These are phyloP conservation scores for Themeda triandra DNA, from an alignment of 176 grass and related monocot species.

Conservation along the genomic window DNA sequence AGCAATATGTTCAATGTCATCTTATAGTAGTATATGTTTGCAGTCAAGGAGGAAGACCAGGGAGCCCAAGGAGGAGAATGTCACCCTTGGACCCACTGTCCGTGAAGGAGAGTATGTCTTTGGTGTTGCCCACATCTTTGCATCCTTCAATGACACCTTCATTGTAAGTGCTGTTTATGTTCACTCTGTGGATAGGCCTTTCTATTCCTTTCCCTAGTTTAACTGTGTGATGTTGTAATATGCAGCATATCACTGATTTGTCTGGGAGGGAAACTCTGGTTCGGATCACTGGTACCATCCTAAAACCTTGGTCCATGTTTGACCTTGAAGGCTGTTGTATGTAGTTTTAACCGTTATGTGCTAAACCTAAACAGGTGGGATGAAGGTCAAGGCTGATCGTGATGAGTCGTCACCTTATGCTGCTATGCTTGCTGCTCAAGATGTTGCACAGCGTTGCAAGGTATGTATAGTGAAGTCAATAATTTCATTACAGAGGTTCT, in stretches of 20 bases:
- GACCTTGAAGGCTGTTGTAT: neutral
- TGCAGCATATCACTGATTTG: conserved; percentile 82
- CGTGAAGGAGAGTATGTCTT: conserved; percentile 80
- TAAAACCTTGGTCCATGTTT: neutral
- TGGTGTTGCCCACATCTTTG: conserved; percentile 80
- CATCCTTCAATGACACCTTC: conserved; percentile 83
- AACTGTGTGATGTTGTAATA: neutral
- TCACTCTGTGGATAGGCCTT: neutral
- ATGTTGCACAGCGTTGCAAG: conserved; percentile 77
- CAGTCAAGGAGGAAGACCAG: conserved; percentile 80
- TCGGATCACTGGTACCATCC: conserved; percentile 61
- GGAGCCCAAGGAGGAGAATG: conserved; percentile 88
- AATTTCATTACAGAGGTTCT: neutral
- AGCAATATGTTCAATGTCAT: neutral
- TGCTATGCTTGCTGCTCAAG: conserved; percentile 96
- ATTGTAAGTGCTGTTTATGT: conserved; percentile 46
- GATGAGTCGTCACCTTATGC: conserved; percentile 92
- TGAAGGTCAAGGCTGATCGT: conserved; percentile 96
- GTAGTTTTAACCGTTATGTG: neutral
- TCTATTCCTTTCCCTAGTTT: neutral
- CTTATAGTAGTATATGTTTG: neutral
- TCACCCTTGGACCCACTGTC: conserved; percentile 70
- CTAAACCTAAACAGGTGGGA: conserved; percentile 47
- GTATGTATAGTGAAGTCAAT: conserved; percentile 6
- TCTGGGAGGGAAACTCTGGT: conserved; percentile 82